These are phyloP conservation scores for Dichomitus squalens DNA, from an alignment of 1,284 basidiomycete species.

Conservation along the genomic window DNA sequence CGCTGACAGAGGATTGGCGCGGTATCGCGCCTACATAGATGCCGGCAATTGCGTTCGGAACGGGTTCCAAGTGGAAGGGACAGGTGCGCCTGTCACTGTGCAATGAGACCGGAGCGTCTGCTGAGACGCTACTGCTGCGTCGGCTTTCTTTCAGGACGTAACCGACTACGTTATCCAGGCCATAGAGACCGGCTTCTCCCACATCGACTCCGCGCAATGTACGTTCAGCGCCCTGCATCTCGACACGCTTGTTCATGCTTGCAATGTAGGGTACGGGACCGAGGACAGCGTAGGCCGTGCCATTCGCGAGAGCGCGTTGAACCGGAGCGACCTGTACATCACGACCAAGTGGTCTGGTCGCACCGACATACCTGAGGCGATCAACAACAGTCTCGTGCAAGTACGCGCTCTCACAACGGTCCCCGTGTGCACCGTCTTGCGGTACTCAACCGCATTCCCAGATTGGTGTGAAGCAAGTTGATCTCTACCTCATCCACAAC, in stretches of 20 bases:
- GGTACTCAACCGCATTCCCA: slow-evolving; percentile 24
- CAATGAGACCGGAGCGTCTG: background rate
- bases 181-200: slow-evolving; percentile 38
- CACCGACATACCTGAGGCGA: slow-evolving; percentile 54
- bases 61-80: slow-evolving; percentile 38
- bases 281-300: slow-evolving; percentile 44
- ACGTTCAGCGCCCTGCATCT: slow-evolving; percentile 1
- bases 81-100: slow-evolving; percentile 22
- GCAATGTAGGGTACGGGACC: slow-evolving; percentile 38
- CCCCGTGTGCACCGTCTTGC: too few relatives aligned
- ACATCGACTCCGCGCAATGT: slow-evolving; percentile 39
- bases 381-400: slow-evolving; percentile 58
- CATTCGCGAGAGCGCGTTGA: slow-evolving; percentile 37
- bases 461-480: slow-evolving; percentile 69
- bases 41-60: slow-evolving; percentile 36
- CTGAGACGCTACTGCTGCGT: background rate
- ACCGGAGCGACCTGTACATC: slow-evolving; percentile 38
- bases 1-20: background rate
- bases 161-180: slow-evolving; percentile 38
- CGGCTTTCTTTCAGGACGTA: slow-evolving; percentile 32
- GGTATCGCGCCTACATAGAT: slow-evolving; percentile 24
- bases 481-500: slow-evolving; percentile 71
- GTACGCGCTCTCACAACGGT: slow-evolving; percentile 35
- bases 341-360: slow-evolving; percentile 61
- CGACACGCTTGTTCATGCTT: background rate